Evolutionary conservation across 306 rosid species (phyloP), one percentile per base, ranked within the genome.

Genomic region (Spatholobus suberectus): DNA sequence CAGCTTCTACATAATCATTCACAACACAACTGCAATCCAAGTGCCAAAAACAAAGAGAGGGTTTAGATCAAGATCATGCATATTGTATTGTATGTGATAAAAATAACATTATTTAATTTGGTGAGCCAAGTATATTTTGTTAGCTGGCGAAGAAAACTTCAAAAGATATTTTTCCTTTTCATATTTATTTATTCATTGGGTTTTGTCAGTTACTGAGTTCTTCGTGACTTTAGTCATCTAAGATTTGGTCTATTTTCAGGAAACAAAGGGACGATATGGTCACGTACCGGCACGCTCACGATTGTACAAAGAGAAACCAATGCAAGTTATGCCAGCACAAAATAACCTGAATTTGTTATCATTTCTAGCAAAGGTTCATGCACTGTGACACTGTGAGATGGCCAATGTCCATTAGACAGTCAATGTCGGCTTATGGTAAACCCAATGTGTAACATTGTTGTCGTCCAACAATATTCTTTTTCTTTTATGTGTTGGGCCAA

Each of bases 1-100:
- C 88, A 18, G 86, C 90, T 77, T 85, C 85, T 67, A 86, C 72
- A 43, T 94, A 96, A 38, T 89, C 91, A 82, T 88, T 92, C 83
- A 91, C 93, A 0, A 83, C 90, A 40, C 84, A 26, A 57, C 98
- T n/a, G n/a, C n/a, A n/a, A n/a, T n/a, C n/a, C n/a, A n/a, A n/a
- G n/a, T 94, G 35, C 58, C 82, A 70, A 1, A 41, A 74, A 54
- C 29, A 67, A 6, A 54, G 15, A 9, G 1, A 57, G 32, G 3
- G 7, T 2, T 6, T 17, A 7, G 13, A 7, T 23, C 20, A 9
- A 57, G 32, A 3, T 44, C 2, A 12, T 43, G 4, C 11, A 43
- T 43, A 43, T 4, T 43, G 10, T n/a, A n/a, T n/a, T n/a, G n/a
- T n/a, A n/a, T n/a, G n/a, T n/a, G n/a, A n/a, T n/a, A n/a, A n/a